A percentile compares a stretch with the other conserved stretches of the same genome.
Evolutionary conservation across 164 flowering plant species (phyloP).

Genomic region (Buxus sempervirens): DNA sequence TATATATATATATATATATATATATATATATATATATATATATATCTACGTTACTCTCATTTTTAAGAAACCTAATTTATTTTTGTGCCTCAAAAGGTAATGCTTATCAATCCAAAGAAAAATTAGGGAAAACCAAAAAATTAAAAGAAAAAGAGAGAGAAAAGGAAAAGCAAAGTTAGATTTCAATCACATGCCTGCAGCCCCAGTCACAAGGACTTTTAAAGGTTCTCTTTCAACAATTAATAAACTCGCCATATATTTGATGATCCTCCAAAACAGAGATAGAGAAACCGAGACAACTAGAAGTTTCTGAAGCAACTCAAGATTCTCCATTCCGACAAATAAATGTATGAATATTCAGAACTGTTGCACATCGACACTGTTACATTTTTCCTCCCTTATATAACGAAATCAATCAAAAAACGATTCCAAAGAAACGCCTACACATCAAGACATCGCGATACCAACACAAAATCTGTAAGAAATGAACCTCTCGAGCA

Average conservation of each 20-base stretch:
- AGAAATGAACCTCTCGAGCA: slow-evolving; percentile 13
- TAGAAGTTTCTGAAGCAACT: slow-evolving; percentile 34
- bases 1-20: not conserved
- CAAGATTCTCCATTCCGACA: slow-evolving; percentile 26
- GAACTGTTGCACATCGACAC: not conserved
- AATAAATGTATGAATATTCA: not conserved
- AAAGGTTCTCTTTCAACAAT: slow-evolving; percentile 52
- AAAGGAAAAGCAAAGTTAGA: not conserved
- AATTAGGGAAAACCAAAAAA: too few relatives aligned
- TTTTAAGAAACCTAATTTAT: too few relatives aligned
- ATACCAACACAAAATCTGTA: slow-evolving; percentile 29
- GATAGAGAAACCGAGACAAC: slow-evolving; percentile 30
- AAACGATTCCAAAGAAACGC: slow-evolving; percentile 10
- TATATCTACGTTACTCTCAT: too few relatives aligned
- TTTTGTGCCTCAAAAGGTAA: too few relatives aligned
- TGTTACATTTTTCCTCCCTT: not conserved
- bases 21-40: too few relatives aligned
- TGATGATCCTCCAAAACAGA: slow-evolving; percentile 48
- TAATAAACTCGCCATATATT: slow-evolving; percentile 41
- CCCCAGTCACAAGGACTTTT: slow-evolving; percentile 73
- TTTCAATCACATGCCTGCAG: slow-evolving; percentile 61
- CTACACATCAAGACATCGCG: slow-evolving; percentile 15
- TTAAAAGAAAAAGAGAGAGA: not conserved
- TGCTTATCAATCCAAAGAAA: too few relatives aligned
- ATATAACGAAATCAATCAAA: not conserved